phyloP scores from a whole-genome alignment of 2,329 filamentous ascomycete species.

The Sporothrix pseudoabietina region DNA sequence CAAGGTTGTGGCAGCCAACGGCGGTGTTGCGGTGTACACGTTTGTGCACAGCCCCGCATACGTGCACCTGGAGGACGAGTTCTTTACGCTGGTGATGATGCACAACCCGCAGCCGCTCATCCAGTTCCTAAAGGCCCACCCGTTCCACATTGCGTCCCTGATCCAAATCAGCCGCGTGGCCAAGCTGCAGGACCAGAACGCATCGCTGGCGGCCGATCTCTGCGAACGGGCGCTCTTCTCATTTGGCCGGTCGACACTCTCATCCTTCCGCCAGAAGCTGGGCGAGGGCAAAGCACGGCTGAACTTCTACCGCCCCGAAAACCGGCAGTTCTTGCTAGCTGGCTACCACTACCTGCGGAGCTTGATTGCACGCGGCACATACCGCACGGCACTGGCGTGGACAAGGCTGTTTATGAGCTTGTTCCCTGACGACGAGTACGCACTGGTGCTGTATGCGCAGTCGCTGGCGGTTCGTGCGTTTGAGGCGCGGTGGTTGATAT shows the following conservation, averaged over 20 bases:
- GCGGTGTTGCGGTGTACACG: slow-evolving; percentile 68
- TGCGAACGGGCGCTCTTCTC: slow-evolving; percentile 90
- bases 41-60: slow-evolving; percentile 77
- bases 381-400: slow-evolving; percentile 92
- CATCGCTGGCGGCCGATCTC: slow-evolving; percentile 81
- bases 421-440: slow-evolving; percentile 79
- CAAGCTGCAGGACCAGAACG: slow-evolving; percentile 53
- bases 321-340: slow-evolving; percentile 89
- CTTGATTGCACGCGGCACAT: slow-evolving; percentile 87
- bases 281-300: slow-evolving; percentile 77
- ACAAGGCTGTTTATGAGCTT: slow-evolving; percentile 79
- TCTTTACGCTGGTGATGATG: slow-evolving; percentile 80
- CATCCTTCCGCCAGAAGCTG: slow-evolving; percentile 75
- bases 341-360: slow-evolving; percentile 87
- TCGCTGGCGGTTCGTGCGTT: slow-evolving; percentile 79
- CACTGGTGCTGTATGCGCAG: slow-evolving; percentile 77
- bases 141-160: slow-evolving; percentile 39
- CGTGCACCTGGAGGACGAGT: slow-evolving; percentile 71
- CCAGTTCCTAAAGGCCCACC: slow-evolving; percentile 69
- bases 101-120: slow-evolving; percentile 81
- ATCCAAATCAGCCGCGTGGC: slow-evolving; percentile 18
- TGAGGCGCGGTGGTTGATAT: slow-evolving; percentile 74
- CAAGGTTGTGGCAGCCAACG: neutral
- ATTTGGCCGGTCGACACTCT: slow-evolving; percentile 85
- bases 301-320: slow-evolving; percentile 79